Conservation (phyloP, 805 yeast species). For the Kuraishia capsulata region DNA sequence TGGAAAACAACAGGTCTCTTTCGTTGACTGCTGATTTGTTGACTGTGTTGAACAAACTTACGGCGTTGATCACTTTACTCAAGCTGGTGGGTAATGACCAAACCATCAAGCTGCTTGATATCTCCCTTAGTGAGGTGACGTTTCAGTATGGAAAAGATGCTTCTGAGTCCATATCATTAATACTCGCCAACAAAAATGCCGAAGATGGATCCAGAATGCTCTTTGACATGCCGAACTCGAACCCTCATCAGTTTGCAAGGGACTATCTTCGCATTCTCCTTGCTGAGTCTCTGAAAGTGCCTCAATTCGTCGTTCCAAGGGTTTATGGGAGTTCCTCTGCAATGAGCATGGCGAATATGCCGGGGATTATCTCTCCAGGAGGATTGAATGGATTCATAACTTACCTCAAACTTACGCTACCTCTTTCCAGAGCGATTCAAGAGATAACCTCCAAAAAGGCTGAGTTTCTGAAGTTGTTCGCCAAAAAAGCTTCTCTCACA, state of each 20-base stretch:
- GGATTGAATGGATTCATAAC: slow-evolving; percentile 16
- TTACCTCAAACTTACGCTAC: slow-evolving; percentile 19
- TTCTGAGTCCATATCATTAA: slow-evolving; percentile 17
- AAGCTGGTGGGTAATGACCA: slow-evolving; percentile 19
- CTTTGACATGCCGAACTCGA: slow-evolving; percentile 5
- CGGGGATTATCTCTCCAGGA: slow-evolving; percentile 9
- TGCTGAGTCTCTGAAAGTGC: not conserved
- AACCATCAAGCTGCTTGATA: slow-evolving; percentile 15
- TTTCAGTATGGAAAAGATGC: slow-evolving; percentile 20
- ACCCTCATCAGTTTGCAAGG: slow-evolving; percentile 19
- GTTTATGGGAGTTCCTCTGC: not conserved
- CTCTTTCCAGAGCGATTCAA: slow-evolving; percentile 14
- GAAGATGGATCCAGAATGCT: slow-evolving; percentile 5
- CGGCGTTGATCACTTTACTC: slow-evolving; percentile 17
- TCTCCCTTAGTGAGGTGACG: slow-evolving; percentile 16
- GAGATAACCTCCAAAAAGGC: slow-evolving; percentile 3
- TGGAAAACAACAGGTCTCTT: not conserved
- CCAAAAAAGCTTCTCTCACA: not conserved
- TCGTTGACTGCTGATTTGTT: slow-evolving; percentile 9
- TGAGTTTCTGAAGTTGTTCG: not conserved
- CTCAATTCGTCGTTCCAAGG: not conserved
- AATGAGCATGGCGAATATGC: slow-evolving; percentile 6
- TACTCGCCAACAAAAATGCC: slow-evolving; percentile 9
- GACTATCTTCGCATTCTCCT: slow-evolving; percentile 13
- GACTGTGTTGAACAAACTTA: slow-evolving; percentile 16